Conservation (phyloP, 345 rosid species). For the Melaleuca alternifolia region DNA sequence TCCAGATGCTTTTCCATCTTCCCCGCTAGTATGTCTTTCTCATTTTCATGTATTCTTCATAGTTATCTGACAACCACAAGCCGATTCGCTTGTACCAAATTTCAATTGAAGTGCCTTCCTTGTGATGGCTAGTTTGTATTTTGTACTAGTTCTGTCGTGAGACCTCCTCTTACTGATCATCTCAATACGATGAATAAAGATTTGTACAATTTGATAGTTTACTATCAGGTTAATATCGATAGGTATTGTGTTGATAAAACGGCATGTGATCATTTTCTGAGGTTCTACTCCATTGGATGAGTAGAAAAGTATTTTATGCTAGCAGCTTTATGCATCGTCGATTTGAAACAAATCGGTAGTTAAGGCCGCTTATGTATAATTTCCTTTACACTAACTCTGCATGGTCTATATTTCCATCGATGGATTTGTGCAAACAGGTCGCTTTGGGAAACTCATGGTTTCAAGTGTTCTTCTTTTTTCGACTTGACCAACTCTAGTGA, state of each 20-base stretch:
- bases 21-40: slow-evolving; percentile 4
- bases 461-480: neutral
- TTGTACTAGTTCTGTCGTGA: neutral
- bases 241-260: neutral
- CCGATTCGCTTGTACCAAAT: neutral
- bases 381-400: neutral
- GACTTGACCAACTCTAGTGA: neutral
- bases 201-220: neutral
- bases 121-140: neutral
- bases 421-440: neutral
- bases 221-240: neutral
- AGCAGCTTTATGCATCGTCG: neutral
- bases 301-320: neutral
- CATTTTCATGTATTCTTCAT: neutral
- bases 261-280: neutral
- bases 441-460: neutral
- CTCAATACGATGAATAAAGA: neutral
- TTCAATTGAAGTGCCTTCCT: neutral
- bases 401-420: neutral
- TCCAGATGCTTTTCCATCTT: slow-evolving; percentile 41
- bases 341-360: neutral
- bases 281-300: neutral
- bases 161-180: neutral
- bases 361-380: neutral
- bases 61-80: neutral